Evolutionary conservation across 2,329 filamentous ascomycete species (phyloP), one percentile per base, ranked within the genome.

Genomic region (Pseudogymnoascus sp.): DNA sequence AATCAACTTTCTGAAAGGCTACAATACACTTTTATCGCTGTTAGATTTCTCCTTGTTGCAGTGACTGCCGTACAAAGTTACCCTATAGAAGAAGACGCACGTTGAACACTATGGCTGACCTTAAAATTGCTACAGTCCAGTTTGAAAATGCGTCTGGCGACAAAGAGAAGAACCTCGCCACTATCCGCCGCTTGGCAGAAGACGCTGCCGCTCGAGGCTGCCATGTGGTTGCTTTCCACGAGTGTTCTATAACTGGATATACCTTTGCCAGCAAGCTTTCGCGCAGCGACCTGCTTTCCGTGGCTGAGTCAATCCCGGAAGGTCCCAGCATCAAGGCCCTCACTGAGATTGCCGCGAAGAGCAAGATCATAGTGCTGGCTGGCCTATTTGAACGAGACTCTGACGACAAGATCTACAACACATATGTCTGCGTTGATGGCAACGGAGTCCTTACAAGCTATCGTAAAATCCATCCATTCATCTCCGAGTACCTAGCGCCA

Each of bases 391-490:
- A 52, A n/a, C 23, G 45, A 52, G 26, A 30, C 26, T 18, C 45
- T 5, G 26, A 52, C 18, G 26, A 52, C 23, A 52, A 52, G 9
- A 52, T 52, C n/a, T 52, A 52, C 45, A 52, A 52, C 23, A 52
- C 45, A 18, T 52, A 52, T 52, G 45, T 52, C 45, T 52, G 45
- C 45, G 15, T 56, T 56, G 38, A 55, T 30, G 57, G 45, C 18
- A 57, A 33, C 2, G 52, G 26, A 4, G 19, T 61, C 3, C 28
- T 60, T 3, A 61, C 61, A 18, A 60, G 35, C 18, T 63, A 60
- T 38, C 19, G 61, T 5, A 63, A 63, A 34, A 45, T 63, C 12
- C 61, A 63, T 21, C 61, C 61, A n/a, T 63, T 62, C 15, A 63
- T 63, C 37, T 60, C 41, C 13, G 45, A 57, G 34, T 45, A 63